Evolutionary conservation across 305 asterid species (phyloP), one percentile per base, ranked within the genome.

Genomic region (Fraxinus albicans): DNA sequence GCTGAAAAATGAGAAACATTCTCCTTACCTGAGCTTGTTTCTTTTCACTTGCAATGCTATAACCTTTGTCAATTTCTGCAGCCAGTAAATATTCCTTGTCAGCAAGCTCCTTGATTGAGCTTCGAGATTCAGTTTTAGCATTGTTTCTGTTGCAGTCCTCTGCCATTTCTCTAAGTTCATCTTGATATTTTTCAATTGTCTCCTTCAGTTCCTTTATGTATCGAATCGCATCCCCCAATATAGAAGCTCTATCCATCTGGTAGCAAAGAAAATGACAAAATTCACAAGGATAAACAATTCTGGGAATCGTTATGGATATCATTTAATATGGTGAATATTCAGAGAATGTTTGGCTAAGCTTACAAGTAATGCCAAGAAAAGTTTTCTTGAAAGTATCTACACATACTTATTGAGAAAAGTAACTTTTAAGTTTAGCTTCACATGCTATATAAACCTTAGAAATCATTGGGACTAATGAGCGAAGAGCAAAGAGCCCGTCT

Each of bases 391-490:
- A 58, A 58, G 29, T 2, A 58, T 19, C 4, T 58, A 19, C 12
- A 33, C 69, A 27, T 67, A 40, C n/a, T 53, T 35, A 7, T 35
- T 10, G 21, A 27, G 75, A 69, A 29, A 69, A 76, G 78, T 15
- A 12, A 55, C 58, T 75, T 65, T n/a, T 42, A 21, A 34, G 76
- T 60, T 77, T 72, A 80, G 36, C 10, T 13, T 10, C 69, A 75
- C 5, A 27, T 75, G 73, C 5, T 42, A 42, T 35, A 34, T 8
- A 35, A 81, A 95, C 99, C 99, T 94, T 95, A 8, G 98, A 74
- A 77, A 94, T 95, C 12, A 92, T 90, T 8, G 99, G 99, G 81
- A 95, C 99, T 82, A 95, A 67, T 40, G 98, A 87, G 4, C 99
- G 97, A 44, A 95, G 97, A 81, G 92, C 85, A 81, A 88, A 83